Evolutionary conservation across 306 rosid species (phyloP).

Genomic region (Castanopsis chinensis): DNA sequence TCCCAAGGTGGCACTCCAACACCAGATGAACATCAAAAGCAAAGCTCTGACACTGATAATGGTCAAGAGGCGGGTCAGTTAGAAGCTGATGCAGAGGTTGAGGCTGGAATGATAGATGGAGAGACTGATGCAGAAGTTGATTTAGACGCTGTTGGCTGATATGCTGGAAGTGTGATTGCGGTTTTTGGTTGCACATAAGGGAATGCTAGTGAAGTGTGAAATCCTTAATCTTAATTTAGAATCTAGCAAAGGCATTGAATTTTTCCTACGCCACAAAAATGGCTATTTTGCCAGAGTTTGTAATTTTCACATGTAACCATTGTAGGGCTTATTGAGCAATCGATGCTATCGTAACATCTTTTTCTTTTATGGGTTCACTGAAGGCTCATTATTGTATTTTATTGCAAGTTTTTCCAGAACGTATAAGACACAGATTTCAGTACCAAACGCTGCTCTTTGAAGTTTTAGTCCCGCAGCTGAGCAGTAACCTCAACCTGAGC

Average conservation of each 20-base stretch:
- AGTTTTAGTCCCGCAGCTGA: not conserved
- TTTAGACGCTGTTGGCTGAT: slow-evolving; percentile 59
- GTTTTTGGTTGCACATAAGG: not conserved
- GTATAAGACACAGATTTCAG: not conserved
- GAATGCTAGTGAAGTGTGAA: not conserved
- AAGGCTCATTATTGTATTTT: not conserved
- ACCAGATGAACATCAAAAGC: slow-evolving; percentile 76
- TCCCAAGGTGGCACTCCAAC: slow-evolving; percentile 63
- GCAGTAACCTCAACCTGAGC: not conserved
- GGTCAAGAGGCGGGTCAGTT: slow-evolving; percentile 84
- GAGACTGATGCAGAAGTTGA: slow-evolving; percentile 77
- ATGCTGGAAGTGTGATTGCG: not conserved
- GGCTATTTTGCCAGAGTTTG: not conserved
- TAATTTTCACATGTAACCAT: not conserved
- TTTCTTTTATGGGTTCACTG: no score
- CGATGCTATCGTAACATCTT: not conserved
- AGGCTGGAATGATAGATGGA: slow-evolving; percentile 79
- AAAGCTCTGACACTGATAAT: slow-evolving; percentile 68
- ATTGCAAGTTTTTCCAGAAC: not conserved
- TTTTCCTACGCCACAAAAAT: not conserved
- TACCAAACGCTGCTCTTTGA: not conserved
- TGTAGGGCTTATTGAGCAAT: not conserved
- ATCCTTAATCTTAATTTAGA: not conserved
- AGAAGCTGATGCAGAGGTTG: slow-evolving; percentile 83
- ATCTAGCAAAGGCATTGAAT: not conserved